phyloP scores from a whole-genome alignment of 768 basidiomycete species.

The Boletus tylopilopsis region DNA sequence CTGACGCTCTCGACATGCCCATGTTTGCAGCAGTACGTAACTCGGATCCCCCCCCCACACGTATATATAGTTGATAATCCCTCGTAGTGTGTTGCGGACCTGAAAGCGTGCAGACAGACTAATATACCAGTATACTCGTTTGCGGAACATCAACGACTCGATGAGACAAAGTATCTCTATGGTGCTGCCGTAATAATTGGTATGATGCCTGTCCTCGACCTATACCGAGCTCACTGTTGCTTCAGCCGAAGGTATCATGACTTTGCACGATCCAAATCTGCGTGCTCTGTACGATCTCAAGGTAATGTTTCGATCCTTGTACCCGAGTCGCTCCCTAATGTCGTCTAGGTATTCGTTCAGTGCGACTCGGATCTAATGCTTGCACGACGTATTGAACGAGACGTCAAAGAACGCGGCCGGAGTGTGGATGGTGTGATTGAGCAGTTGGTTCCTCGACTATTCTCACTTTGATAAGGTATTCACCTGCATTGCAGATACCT shows the following conservation, averaged over 20 bases:
- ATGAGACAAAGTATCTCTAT: constrained; percentile 84
- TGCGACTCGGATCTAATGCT: constrained; percentile 97
- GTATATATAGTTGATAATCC: background rate
- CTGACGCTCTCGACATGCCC: constrained; percentile 88
- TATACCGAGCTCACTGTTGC: background rate
- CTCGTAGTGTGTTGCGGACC: constrained; percentile 72
- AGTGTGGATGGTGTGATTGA: constrained; percentile 84
- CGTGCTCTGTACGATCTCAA: constrained; percentile 89
- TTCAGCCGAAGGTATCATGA: constrained; percentile 88
- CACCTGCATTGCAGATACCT: constrained; percentile 60
- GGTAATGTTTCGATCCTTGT: constrained; percentile 37
- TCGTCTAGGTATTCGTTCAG: constrained; percentile 75
- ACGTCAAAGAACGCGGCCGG: constrained; percentile 84
- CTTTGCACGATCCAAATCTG: constrained; percentile 74
- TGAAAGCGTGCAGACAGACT: constrained; percentile 78
- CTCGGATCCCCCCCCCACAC: background rate
- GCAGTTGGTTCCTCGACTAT: constrained; percentile 49
- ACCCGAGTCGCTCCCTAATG: background rate
- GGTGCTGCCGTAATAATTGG: constrained; percentile 91
- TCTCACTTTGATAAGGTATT: background rate
- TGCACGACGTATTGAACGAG: constrained; percentile 84
- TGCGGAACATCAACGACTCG: constrained; percentile 76
- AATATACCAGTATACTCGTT: constrained; percentile 97
- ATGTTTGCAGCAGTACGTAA: constrained; percentile 71
- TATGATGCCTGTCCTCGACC: constrained; percentile 24